Base-by-base conservation (phyloP, 2,329 filamentous ascomycete species). In the Corinectria fuckeliana region DNA sequence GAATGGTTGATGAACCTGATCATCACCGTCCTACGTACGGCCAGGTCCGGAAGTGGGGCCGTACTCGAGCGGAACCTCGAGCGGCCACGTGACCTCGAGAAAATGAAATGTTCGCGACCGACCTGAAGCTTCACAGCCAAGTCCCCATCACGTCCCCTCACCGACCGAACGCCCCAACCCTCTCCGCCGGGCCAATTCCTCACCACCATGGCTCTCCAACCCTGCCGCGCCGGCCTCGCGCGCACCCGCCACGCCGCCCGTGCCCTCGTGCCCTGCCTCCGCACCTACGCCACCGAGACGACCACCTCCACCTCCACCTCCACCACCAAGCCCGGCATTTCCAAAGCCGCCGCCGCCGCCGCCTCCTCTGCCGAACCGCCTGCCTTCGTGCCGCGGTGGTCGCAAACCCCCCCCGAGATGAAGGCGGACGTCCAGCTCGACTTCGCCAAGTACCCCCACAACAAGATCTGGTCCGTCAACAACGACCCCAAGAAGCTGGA, bases 401-500 rank as follows among this genome's bases (percentile, higher is more conserved):
- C 85, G 10, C 83, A 88, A 70, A 93, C 90, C 7, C 90, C 90
- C 9, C 78, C 84, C 63, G 80, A 78, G 57, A 90, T 91, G 82
- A 91, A 88, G 77, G 88, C 88, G 4, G 86, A 88, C 1, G 85
- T 91, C 80, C 88, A 77, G 66, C 84, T 82, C 74, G 87, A 80
- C 78, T 83, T 78, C 65, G 82, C 80, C 72, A 87, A 78, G 77
- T 80, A 81, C 70, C 85, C 79, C 52, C 74, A 69, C 61, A 82
- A 77, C 68, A 83, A 81, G 64, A 71, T 75, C 71, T 94, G 86
- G 85, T 73, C 73, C 68, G 88, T 93, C 75, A 98, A 98, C 77
- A 83, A 85, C 18, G 87, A 93, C 71, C 91, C 91, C 9, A 82
- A 80, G 65, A 82, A 82, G 71, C 81, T 99, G 55, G 90, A 98